phyloP scores from a whole-genome alignment of 2,329 filamentous ascomycete genomes.

The Apiospora marii region DNA sequence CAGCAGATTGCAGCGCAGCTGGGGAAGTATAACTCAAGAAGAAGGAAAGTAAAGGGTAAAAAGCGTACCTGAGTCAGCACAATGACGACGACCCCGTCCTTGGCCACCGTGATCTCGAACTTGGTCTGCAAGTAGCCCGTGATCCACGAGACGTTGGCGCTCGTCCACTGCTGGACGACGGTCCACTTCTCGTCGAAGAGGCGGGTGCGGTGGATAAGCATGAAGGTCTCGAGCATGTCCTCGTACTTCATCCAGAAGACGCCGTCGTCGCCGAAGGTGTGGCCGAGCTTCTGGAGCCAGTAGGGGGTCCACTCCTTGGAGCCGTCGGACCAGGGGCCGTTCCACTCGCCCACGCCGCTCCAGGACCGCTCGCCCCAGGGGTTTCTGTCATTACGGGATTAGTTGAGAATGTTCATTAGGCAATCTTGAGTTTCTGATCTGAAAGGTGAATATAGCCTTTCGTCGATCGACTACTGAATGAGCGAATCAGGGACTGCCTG shows the following conservation, averaged over 20 bases:
- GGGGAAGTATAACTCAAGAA: slow-evolving; percentile 51
- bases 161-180: slow-evolving; percentile 54
- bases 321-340: slow-evolving; percentile 76
- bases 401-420: too few relatives aligned
- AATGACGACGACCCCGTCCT: slow-evolving; percentile 51
- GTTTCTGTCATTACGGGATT: slow-evolving; percentile 55
- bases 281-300: slow-evolving; percentile 71
- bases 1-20: slow-evolving; percentile 24
- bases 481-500: not conserved
- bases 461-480: not conserved
- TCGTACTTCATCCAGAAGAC: slow-evolving; percentile 56
- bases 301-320: slow-evolving; percentile 77
- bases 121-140: slow-evolving; percentile 54
- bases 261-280: slow-evolving; percentile 74
- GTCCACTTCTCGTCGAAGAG: slow-evolving; percentile 56
- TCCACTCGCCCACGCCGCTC: slow-evolving; percentile 66
- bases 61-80: slow-evolving; percentile 48
- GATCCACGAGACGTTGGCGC: slow-evolving; percentile 52
- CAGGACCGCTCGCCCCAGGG: slow-evolving; percentile 69
- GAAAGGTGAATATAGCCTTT: too few relatives aligned
- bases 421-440: too few relatives aligned
- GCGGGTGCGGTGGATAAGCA: slow-evolving; percentile 53
- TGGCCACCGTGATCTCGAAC: slow-evolving; percentile 52
- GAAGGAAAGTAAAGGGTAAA: not conserved
- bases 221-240: slow-evolving; percentile 55